Evolutionary conservation across 345 rosid genomes (phyloP), one percentile per base, ranked within the genome.

Genomic region (Eucalyptus globulus): DNA sequence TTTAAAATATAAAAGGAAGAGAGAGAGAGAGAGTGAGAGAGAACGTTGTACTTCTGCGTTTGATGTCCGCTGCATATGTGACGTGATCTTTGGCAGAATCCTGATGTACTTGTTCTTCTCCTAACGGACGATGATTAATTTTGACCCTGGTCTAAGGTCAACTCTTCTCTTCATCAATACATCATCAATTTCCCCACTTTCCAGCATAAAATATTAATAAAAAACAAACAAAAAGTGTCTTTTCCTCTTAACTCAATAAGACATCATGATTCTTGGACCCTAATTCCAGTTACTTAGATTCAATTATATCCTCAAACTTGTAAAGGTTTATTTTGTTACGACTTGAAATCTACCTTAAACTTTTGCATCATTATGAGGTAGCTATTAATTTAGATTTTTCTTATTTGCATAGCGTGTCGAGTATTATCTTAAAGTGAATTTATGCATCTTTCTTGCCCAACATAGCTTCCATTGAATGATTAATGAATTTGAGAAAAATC

Each of bases 381-480:
- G 13, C 24, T 34, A 5, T 17, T 9, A 17, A 11, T 21, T 34
- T 3, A 31, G 2, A 34, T 69, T 34, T 69, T 34, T 34, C 44
- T 34, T 19, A 4, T 37, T 0, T 34, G 2, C 14, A 0, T 34
- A 17, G 13, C 2, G 1, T 17, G 45, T 37, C 7, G 5, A 17
- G 13, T 34, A 13, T 34, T 69, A 34, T 11, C 14, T 69, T 10
- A 72, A 72, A 37, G 44, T 19, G 26, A 22, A 34, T 19, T 19
- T 11, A 34, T 9, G 7, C 8, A 9, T 72, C 14, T 72, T 72
- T 72, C 26, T 72, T 72, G 45, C 3, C 14, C 4, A 19, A 69
- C 11, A 72, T 72, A 37, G 4, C 26, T 22, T 34, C 45, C 40
- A 72, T 72, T 2, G 4, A 4, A 37, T 37, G 45, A 72, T 72